phyloP scores from a whole-genome alignment of 225 moss, liverwort and hornwort genomes.

The Climacium dendroides region DNA sequence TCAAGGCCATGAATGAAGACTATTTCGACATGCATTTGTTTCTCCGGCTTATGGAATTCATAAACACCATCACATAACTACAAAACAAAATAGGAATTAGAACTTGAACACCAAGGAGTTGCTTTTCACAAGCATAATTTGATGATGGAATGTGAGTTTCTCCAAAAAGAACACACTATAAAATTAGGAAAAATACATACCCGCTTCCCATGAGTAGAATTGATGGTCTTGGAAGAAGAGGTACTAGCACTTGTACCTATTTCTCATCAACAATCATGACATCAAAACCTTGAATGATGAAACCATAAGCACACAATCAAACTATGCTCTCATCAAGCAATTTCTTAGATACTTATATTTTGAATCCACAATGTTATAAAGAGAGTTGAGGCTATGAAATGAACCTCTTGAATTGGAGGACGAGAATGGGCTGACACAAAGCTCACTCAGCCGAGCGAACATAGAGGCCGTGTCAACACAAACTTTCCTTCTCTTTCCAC shows the following conservation, averaged over 20 bases:
- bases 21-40: background rate
- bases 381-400: too few species aligned
- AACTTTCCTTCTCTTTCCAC: too few species aligned
- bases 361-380: too few species aligned
- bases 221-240: rapidly evolving
- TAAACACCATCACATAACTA: background rate
- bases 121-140: background rate
- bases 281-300: rapidly evolving
- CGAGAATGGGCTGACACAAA: too few species aligned
- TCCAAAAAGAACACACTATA: rapidly evolving
- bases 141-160: rapidly evolving
- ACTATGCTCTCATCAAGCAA: too few species aligned
- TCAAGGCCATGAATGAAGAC: background rate
- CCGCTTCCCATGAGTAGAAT: background rate
- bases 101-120: rapidly evolving
- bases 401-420: too few species aligned
- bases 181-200: background rate
- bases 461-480: too few species aligned
- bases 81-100: background rate
- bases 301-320: rapidly evolving
- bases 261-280: background rate
- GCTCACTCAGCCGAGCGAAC: too few species aligned
- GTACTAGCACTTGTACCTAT: background rate
- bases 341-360: too few species aligned
- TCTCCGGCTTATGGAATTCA: background rate